Evolutionary conservation across 1,284 basidiomycete genomes (phyloP), one percentile per base, ranked within the genome.

Genomic region (Ceratobasidium sp.): DNA sequence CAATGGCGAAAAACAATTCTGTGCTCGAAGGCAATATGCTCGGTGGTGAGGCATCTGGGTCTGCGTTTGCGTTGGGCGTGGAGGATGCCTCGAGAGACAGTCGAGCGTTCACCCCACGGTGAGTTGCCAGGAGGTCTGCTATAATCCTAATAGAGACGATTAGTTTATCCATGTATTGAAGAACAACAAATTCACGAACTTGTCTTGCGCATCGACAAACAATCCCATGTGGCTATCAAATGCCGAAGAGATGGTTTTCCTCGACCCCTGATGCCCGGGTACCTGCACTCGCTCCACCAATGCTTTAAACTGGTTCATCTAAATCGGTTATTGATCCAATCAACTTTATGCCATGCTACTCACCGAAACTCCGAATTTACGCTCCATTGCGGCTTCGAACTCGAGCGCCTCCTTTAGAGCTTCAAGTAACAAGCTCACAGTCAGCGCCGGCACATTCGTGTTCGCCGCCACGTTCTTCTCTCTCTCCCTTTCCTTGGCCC

Each of bases 1-100:
- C 93, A 79, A 99, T 99, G 80, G 97, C 95, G 80, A 96, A 96
- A 83, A 99, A 99, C 44, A 99, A 83, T 78, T 99, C 96, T 0
- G 96, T 98, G 0, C 95, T 97, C 0, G 94, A 96, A 0, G 95
- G 92, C 2, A 98, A 84, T 0, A 99, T 84, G 0, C 86, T 83
- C 0, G 61, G 48, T 33, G 58, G 69, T 23, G 88, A 81, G 21
- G 84, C 82, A 14, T 83, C 82, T 11, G 83, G 83, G 28, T 85
- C 84, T 23, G 85, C 84, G 8, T 79, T 79, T 3, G 81, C 80
- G 28, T 61, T 69, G 23, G 54, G 44, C 18, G 78, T 79, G 58
- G 83, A 79, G 0, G 83, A 80, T 7, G 84, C 84, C 69, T 95
- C 94, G 12, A 92, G 80, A 0, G 90, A 95, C 23, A 86, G 82